These are phyloP conservation scores for Barnettozyma pratensis DNA, from an alignment of 805 yeast species.

Conservation along the genomic window DNA sequence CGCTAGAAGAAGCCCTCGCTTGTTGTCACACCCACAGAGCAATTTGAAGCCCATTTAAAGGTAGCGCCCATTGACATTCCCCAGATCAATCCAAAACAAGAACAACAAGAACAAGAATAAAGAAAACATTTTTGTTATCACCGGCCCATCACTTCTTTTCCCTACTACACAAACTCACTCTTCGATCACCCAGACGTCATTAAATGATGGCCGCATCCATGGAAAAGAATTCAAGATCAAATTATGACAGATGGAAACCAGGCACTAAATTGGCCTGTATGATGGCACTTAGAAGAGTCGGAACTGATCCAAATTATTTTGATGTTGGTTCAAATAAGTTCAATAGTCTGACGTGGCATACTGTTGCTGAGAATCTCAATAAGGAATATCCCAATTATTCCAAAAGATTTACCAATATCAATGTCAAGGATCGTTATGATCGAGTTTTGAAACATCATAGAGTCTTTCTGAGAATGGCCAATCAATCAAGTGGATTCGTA, in stretches of 20 bases:
- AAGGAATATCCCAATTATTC: constrained; percentile 23
- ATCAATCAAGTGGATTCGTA: constrained; percentile 14
- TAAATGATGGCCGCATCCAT: background rate
- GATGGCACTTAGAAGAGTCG: constrained; percentile 19
- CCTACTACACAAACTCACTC: too few relatives aligned
- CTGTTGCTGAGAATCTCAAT: constrained; percentile 23
- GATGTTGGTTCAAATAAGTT: constrained; percentile 13
- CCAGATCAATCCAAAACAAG: too few relatives aligned
- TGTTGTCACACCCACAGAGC: too few relatives aligned
- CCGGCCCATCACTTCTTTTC: too few relatives aligned
- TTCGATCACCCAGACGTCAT: too few relatives aligned
- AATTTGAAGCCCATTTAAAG: too few relatives aligned
- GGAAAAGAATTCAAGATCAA: constrained; percentile 8
- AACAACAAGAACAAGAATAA: too few relatives aligned
- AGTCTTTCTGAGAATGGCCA: constrained; percentile 22
- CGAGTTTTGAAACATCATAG: constrained; percentile 23
- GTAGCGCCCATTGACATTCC: too few relatives aligned
- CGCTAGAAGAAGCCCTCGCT: too few relatives aligned
- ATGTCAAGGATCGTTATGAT: constrained; percentile 25
- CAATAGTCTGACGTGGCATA: constrained; percentile 21
- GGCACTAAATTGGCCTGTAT: constrained; percentile 25
- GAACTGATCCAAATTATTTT: constrained; percentile 17
- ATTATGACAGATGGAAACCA: constrained; percentile 26
- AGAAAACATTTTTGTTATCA: too few relatives aligned
- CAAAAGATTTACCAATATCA: constrained; percentile 24